These are phyloP conservation scores for Citrus medica DNA, from an alignment of 345 rosid genomes.

Conservation along the genomic window DNA sequence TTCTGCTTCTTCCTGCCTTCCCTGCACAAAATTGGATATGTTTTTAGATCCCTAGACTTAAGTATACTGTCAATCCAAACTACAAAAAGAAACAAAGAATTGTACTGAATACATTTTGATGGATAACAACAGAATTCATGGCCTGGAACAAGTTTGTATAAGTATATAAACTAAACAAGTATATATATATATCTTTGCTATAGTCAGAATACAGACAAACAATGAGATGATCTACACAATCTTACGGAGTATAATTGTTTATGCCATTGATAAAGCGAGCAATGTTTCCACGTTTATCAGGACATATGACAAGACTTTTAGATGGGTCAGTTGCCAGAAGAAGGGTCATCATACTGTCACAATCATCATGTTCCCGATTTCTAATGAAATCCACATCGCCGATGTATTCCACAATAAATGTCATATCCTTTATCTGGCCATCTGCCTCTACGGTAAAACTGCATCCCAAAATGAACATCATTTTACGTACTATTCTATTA, in stretches of 20 bases:
- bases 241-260: constrained; percentile 83
- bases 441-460: constrained; percentile 90
- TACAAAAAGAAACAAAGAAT: background rate
- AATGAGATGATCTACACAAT: constrained; percentile 5
- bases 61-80: constrained; percentile 5
- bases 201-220: background rate
- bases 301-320: constrained; percentile 76
- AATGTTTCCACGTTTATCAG: constrained; percentile 85
- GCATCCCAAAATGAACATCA: constrained; percentile 25
- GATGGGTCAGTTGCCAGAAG: constrained; percentile 63
- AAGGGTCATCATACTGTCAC: constrained; percentile 94
- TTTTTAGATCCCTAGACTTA: constrained; percentile 17
- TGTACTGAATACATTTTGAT: background rate
- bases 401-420: constrained; percentile 75
- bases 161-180: background rate
- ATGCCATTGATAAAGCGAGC: constrained; percentile 90
- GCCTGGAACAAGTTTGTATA: background rate
- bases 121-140: background rate
- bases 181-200: background rate
- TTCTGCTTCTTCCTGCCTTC: constrained; percentile 89
- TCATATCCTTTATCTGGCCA: constrained; percentile 77
- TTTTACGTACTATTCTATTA: constrained; percentile 1
- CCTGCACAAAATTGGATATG: constrained; percentile 51
- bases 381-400: constrained; percentile 89
- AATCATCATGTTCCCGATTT: constrained; percentile 76